These are phyloP conservation scores for Aspergillus vadensis DNA, from an alignment of 2,329 filamentous ascomycete genomes.

Conservation along the genomic window DNA sequence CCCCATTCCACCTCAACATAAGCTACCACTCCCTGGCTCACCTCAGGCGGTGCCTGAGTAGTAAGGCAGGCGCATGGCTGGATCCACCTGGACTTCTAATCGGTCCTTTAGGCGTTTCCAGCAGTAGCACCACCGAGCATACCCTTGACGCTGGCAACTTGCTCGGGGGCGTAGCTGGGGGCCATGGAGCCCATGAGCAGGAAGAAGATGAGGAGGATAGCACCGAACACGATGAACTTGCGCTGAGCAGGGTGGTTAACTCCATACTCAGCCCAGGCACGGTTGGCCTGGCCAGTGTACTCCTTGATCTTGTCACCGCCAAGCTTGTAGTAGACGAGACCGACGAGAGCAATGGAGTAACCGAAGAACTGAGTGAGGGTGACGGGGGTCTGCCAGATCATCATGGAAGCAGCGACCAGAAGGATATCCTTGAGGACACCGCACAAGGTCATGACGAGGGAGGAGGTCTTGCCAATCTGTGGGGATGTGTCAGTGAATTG, in stretches of 20 bases:
- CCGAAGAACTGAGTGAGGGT: slow-evolving; percentile 72
- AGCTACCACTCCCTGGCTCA: neutral
- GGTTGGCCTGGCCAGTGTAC: slow-evolving; percentile 69
- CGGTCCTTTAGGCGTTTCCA: slow-evolving; percentile 33
- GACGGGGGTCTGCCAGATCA: slow-evolving; percentile 76
- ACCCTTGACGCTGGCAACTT: slow-evolving; percentile 38
- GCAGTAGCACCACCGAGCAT: slow-evolving; percentile 39
- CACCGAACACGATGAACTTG: slow-evolving; percentile 71
- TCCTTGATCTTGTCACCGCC: slow-evolving; percentile 79
- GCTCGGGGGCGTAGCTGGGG: slow-evolving; percentile 50
- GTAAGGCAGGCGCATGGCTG: neutral
- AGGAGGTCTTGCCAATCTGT: slow-evolving; percentile 85
- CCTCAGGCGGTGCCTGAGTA: neutral
- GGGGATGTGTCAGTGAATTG: neutral
- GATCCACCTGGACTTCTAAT: neutral
- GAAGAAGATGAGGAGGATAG: slow-evolving; percentile 67
- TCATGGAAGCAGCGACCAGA: slow-evolving; percentile 72
- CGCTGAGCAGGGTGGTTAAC: slow-evolving; percentile 73
- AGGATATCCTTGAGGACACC: slow-evolving; percentile 88
- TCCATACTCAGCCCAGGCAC: slow-evolving; percentile 86
- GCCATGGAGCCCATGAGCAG: slow-evolving; percentile 67
- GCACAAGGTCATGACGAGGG: slow-evolving; percentile 79
- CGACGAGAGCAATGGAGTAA: slow-evolving; percentile 70
- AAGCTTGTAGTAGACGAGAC: slow-evolving; percentile 69
- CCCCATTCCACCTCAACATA: neutral